phyloP scores from a whole-genome alignment of 108 stramenopile species.

The Skeletonema marinoi region DNA sequence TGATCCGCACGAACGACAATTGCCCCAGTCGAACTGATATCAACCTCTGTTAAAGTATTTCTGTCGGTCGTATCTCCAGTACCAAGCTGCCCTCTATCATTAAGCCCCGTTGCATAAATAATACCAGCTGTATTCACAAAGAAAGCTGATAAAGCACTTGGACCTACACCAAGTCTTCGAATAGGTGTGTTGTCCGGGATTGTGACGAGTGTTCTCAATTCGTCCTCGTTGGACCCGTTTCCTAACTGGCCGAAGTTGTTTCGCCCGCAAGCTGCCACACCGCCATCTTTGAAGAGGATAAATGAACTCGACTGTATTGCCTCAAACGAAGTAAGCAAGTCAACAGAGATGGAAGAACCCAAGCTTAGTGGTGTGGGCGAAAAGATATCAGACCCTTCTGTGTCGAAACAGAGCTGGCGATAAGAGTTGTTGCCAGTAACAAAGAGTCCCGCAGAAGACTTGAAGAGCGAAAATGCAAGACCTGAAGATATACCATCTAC shows the following conservation, averaged over 20 bases:
- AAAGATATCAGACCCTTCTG: conserved; percentile 10
- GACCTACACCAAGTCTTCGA: conserved; percentile 25
- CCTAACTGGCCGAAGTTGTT: conserved; percentile 53
- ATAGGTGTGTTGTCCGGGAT: conserved; percentile 18
- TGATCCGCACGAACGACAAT: background rate
- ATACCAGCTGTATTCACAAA: conserved; percentile 24
- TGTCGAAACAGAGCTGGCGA: conserved; percentile 36
- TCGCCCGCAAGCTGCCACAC: conserved; percentile 61
- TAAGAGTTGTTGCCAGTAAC: conserved; percentile 40
- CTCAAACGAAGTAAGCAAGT: conserved; percentile 29
- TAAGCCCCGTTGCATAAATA: conserved; percentile 32
- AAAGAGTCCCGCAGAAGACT: conserved; percentile 26
- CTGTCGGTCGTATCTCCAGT: conserved; percentile 32
- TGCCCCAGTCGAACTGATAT: background rate
- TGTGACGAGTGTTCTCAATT: conserved; percentile 25
- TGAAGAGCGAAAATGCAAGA: conserved; percentile 31
- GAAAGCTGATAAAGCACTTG: conserved; percentile 40
- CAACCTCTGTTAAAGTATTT: conserved; percentile 31
- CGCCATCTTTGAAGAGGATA: conserved; percentile 51
- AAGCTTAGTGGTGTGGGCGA: conserved; percentile 9
- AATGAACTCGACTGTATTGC: conserved; percentile 28
- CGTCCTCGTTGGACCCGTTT: conserved; percentile 38
- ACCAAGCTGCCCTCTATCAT: conserved; percentile 45
- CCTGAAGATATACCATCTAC: conserved; percentile 31
- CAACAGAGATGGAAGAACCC: background rate